Evolutionary conservation across 106 monocot genomes (phyloP).

Genomic region (Amphibolis antarctica): DNA sequence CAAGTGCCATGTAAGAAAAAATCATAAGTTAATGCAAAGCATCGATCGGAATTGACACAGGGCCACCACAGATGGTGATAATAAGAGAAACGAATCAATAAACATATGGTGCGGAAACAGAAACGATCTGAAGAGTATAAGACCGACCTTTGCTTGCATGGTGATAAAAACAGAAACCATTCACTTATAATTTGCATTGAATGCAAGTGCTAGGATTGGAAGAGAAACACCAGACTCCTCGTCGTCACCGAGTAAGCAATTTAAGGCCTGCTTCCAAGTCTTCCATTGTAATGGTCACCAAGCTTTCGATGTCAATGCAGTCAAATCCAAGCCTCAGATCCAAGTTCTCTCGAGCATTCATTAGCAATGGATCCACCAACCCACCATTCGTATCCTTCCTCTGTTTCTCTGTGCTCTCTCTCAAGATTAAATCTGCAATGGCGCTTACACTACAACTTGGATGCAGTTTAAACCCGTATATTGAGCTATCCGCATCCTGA

Average conservation of each 20-base stretch:
- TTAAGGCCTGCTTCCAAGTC: constrained; percentile 58
- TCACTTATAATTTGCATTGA: too few species aligned
- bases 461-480: constrained; percentile 80
- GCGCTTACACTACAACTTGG: constrained; percentile 34
- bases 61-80: too few species aligned
- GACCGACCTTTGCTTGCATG: too few species aligned
- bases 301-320: constrained; percentile 32
- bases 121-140: too few species aligned
- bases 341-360: constrained; percentile 75
- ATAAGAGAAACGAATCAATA: too few species aligned
- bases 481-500: constrained; percentile 28
- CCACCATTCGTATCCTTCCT: constrained; percentile 87
- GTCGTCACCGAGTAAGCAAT: constrained; percentile 20
- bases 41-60: too few species aligned
- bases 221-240: too few species aligned
- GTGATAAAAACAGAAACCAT: too few species aligned
- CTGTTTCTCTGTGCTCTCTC: constrained; percentile 26
- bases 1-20: too few species aligned
- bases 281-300: constrained; percentile 77
- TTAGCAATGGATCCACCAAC: constrained; percentile 61
- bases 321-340: constrained; percentile 75
- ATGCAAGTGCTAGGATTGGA: too few species aligned
- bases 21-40: too few species aligned
- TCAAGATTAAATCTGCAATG: constrained; percentile 10
- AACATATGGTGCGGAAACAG: too few species aligned